Evolutionary conservation across 306 rosid species (phyloP).

Genomic region (Cucumis cinereus): DNA sequence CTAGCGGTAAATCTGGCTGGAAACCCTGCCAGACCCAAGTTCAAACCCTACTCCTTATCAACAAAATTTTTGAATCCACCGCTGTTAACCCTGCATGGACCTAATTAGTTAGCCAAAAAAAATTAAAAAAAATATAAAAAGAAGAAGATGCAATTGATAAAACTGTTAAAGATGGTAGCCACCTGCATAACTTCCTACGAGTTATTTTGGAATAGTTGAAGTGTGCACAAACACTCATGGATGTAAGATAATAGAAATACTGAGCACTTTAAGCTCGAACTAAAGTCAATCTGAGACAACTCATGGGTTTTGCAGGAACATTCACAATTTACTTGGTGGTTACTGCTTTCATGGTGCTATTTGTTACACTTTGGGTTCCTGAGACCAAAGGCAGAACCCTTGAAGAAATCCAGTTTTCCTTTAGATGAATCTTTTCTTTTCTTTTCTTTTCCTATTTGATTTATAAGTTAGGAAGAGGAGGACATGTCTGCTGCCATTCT

Average conservation of each 20-base stretch:
- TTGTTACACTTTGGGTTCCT: conserved; percentile 73
- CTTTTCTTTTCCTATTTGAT: conserved; percentile 5
- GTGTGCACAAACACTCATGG: background rate
- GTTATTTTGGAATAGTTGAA: background rate
- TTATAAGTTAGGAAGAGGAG: background rate
- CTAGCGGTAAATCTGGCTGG: too few species aligned
- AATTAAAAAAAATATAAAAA: too few species aligned
- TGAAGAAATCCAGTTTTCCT: conserved; percentile 81
- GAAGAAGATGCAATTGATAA: too few species aligned
- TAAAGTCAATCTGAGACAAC: background rate
- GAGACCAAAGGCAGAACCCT: conserved; percentile 90
- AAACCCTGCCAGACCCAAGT: too few species aligned
- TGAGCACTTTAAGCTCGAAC: background rate
- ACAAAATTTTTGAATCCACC: too few species aligned
- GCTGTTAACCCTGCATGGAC: too few species aligned
- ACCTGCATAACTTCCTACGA: too few species aligned
- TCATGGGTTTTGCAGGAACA: conserved; percentile 53
- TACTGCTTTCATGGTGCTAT: conserved; percentile 44
- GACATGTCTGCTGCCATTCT: background rate
- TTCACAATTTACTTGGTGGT: conserved; percentile 61
- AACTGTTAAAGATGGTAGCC: too few species aligned
- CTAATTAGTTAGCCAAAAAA: too few species aligned
- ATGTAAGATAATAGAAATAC: background rate
- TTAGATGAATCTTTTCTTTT: conserved; percentile 54
- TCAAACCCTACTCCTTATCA: too few species aligned